Conservation (phyloP, 1,139 yeast genomes). For the Protomyces lactucae-debilis region DNA sequence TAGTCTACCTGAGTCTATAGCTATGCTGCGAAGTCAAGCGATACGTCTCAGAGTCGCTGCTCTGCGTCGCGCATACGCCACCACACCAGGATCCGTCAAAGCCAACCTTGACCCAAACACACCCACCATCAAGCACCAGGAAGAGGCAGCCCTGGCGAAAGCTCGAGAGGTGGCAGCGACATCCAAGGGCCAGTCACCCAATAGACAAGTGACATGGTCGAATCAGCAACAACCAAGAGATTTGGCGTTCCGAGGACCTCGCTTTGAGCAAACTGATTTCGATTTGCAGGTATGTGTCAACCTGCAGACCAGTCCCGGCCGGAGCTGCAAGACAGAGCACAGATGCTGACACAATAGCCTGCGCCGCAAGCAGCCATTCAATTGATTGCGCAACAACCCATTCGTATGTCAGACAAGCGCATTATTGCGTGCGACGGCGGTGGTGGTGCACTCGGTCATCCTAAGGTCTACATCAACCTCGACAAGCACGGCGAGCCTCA, state of each 20-base stretch:
- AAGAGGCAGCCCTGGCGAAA: constrained; percentile 19
- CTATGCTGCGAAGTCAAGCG: not conserved
- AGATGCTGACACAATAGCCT: constrained; percentile 46
- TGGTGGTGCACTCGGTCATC: constrained; percentile 75
- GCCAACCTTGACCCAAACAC: constrained; percentile 1
- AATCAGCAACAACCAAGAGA: constrained; percentile 59
- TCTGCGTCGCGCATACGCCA: not conserved
- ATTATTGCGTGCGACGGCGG: constrained; percentile 84
- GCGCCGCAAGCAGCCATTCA: constrained; percentile 81
- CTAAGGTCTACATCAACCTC: constrained; percentile 73
- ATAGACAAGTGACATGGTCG: constrained; percentile 67
- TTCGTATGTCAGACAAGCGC: constrained; percentile 57
- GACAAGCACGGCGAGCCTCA: constrained; percentile 62
- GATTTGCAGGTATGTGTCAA: constrained; percentile 32
- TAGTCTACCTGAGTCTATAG: not conserved
- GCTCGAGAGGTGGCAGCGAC: constrained; percentile 28
- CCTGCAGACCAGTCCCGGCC: constrained; percentile 37
- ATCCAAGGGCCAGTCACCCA: constrained; percentile 62
- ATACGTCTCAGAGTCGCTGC: not conserved
- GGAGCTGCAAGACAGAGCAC: not conserved
- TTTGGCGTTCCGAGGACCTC: constrained; percentile 57
- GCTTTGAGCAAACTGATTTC: constrained; percentile 70
- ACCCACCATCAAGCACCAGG: constrained; percentile 18
- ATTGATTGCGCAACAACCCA: constrained; percentile 68
- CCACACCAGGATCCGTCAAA: constrained; percentile 14